Percentiles rank a stretch among this genome's conserved stretches.
Conservation (phyloP, 2,329 filamentous ascomycete species). For the Paecilomyces fulvus region DNA sequence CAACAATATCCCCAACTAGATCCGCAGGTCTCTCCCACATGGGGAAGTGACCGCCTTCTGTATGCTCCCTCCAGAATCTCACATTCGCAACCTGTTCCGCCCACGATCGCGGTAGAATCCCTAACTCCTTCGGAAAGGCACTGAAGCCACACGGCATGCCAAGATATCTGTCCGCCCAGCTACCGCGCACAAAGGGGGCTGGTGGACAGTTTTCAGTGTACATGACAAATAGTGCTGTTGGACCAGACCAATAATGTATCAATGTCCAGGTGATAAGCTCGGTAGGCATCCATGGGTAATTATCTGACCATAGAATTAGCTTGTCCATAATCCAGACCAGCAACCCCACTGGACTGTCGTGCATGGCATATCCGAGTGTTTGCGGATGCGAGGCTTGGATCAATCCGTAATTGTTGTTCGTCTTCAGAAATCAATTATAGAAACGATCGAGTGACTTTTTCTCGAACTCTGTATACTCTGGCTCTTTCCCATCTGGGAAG, state of each 20-base stretch:
- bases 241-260: constrained; percentile 18
- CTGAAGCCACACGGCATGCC: constrained; percentile 11
- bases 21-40: constrained; percentile 1
- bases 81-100: constrained; percentile 12
- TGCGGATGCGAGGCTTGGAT: constrained; percentile 14
- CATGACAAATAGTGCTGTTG: constrained; percentile 8
- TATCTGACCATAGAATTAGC: constrained; percentile 11
- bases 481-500: constrained; percentile 1
- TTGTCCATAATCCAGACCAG: constrained; percentile 21
- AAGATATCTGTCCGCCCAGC: constrained; percentile 8
- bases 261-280: constrained; percentile 20
- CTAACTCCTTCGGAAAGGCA: constrained; percentile 16
- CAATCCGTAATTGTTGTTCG: constrained; percentile 6
- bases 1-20: neutral
- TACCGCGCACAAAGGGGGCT: constrained; percentile 4
- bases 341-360: constrained; percentile 18
- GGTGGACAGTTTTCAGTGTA: constrained; percentile 9
- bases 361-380: constrained; percentile 14
- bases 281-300: constrained; percentile 12
- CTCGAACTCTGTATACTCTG: constrained; percentile 9
- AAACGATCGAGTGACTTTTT: constrained; percentile 6
- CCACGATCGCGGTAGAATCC: constrained; percentile 12
- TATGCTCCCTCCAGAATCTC: constrained; percentile 13
- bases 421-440: constrained; percentile 5
- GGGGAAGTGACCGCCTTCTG: constrained; percentile 13